These are phyloP conservation scores for Botrytis paeoniae DNA, from an alignment of 2,329 filamentous ascomycete species.

Conservation along the genomic window DNA sequence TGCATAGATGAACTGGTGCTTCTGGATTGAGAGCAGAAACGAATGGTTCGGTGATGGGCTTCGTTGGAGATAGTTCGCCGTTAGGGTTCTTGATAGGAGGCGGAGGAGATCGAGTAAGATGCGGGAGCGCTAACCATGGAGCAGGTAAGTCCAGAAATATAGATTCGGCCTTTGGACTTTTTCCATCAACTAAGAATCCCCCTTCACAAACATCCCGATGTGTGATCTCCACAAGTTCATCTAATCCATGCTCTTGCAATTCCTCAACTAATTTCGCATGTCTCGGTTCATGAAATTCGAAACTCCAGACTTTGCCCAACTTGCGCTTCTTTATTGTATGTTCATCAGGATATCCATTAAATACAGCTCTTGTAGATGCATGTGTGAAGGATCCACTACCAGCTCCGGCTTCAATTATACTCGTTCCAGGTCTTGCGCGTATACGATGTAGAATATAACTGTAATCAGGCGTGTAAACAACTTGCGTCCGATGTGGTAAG, in stretches of 20 bases:
- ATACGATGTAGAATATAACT: constrained; percentile 79
- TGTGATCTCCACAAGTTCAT: constrained; percentile 65
- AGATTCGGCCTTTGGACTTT: constrained; percentile 62
- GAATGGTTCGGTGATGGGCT: constrained; percentile 40
- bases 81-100: constrained; percentile 17
- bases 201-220: constrained; percentile 76
- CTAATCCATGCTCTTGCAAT: constrained; percentile 64
- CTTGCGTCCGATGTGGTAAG: constrained; percentile 77
- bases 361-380: constrained; percentile 71
- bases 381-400: constrained; percentile 84
- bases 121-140: constrained; percentile 74
- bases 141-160: constrained; percentile 79
- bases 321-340: constrained; percentile 40
- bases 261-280: constrained; percentile 68
- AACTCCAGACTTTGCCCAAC: constrained; percentile 74
- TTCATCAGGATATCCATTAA: constrained; percentile 61
- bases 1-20: constrained; percentile 77
- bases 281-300: constrained; percentile 74
- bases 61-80: constrained; percentile 10
- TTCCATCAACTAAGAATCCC: constrained; percentile 61
- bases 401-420: constrained; percentile 75
- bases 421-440: constrained; percentile 67
- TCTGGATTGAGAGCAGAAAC: constrained; percentile 66
- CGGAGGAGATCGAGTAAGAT: constrained; percentile 59
- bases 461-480: constrained; percentile 84